These are phyloP conservation scores for Friedmanniomyces endolithicus DNA, from an alignment of 495 filamentous ascomycete species.

Conservation along the genomic window DNA sequence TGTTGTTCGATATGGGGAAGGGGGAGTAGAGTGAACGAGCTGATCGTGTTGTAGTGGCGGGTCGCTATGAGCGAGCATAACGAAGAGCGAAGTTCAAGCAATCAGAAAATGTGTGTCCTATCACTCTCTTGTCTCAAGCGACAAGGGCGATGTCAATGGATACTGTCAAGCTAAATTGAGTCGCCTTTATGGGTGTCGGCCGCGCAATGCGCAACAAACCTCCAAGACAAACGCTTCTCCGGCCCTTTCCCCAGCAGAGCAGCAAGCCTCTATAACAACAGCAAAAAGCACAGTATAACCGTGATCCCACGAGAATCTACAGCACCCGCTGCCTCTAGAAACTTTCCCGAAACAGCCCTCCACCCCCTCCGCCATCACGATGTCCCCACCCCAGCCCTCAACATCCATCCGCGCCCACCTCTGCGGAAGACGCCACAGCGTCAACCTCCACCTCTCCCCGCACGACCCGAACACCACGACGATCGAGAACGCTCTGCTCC, in stretches of 20 bases:
- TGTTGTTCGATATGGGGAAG: conserved; percentile 33
- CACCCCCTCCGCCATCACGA: no score
- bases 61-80: neutral
- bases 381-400: no score
- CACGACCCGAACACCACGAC: no score
- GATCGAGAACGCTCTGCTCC: no score
- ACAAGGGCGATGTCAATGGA: no score
- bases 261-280: neutral
- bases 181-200: neutral
- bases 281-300: neutral
- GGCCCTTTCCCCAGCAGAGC: neutral
- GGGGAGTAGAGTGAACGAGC: neutral
- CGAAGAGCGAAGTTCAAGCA: no score
- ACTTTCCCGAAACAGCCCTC: neutral
- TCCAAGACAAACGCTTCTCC: neutral
- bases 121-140: no score
- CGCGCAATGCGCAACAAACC: neutral
- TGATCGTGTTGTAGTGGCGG: neutral
- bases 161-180: no score
- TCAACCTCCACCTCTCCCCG: no score
- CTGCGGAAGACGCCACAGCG: no score
- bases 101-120: no score
- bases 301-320: neutral
- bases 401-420: no score
- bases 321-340: neutral